These are phyloP conservation scores for Collariella sp. DNA, from an alignment of 495 filamentous ascomycete species.

Conservation along the genomic window DNA sequence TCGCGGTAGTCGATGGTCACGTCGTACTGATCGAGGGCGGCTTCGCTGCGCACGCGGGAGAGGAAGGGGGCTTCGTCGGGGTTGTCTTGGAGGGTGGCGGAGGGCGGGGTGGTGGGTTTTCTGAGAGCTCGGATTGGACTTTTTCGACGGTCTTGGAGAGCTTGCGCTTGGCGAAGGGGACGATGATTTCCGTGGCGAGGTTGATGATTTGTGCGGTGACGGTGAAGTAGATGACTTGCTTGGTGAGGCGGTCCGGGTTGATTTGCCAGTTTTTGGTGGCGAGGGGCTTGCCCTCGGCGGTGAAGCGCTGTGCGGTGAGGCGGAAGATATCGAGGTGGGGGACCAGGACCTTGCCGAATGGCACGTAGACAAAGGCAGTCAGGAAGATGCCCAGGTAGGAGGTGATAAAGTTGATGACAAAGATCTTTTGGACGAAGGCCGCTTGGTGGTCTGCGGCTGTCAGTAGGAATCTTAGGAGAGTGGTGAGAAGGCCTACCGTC, in stretches of 20 bases:
- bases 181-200: conserved; percentile 74
- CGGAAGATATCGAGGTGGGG: conserved; percentile 85
- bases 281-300: conserved; percentile 60
- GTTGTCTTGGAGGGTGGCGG: conserved; percentile 43
- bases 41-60: conserved; percentile 71
- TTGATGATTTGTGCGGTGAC: conserved; percentile 92
- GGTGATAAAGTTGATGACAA: conserved; percentile 94
- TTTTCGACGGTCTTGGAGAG: conserved; percentile 66
- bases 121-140: conserved; percentile 50
- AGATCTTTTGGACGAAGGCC: conserved; percentile 80
- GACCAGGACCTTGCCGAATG: conserved; percentile 78
- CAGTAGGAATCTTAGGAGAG: not conserved
- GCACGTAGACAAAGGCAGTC: conserved; percentile 94
- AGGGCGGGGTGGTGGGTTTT: conserved; percentile 34
- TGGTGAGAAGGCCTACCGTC: conserved; percentile 37
- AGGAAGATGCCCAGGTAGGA: conserved; percentile 89
- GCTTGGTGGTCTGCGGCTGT: conserved; percentile 51
- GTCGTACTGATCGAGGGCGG: conserved; percentile 78
- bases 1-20: conserved; percentile 83
- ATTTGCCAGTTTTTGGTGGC: conserved; percentile 64
- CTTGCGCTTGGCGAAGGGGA: conserved; percentile 74
- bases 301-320: conserved; percentile 65
- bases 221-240: conserved; percentile 95
- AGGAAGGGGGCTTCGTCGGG: conserved; percentile 73
- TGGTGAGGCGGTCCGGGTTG: conserved; percentile 73